phyloP scores from a whole-genome alignment of 148 eudicot species.

The Mesembryanthemum crystallinum region DNA sequence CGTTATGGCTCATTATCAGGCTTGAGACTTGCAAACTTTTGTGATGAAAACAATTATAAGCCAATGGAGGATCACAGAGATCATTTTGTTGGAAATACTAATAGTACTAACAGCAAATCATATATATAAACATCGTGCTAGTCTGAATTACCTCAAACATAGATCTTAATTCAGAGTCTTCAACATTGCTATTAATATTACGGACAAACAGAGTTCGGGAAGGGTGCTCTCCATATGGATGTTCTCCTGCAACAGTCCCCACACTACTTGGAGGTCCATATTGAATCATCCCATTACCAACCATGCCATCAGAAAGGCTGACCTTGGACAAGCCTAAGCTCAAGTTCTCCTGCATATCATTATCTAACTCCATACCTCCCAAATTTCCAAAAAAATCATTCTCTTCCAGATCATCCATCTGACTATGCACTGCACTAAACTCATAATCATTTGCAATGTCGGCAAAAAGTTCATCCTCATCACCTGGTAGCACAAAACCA shows the following conservation, averaged over 20 bases:
- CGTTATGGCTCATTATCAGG: not conserved
- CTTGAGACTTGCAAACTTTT: not conserved
- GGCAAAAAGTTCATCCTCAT: constrained; percentile 87
- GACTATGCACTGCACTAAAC: constrained; percentile 40
- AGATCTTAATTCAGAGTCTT: constrained; percentile 70
- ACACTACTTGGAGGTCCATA: constrained; percentile 47
- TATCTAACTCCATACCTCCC: constrained; percentile 87
- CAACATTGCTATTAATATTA: constrained; percentile 84
- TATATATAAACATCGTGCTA: not conserved
- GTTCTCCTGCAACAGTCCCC: constrained; percentile 78
- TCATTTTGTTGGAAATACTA: not conserved
- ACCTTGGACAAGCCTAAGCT: constrained; percentile 46
- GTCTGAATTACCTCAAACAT: constrained; percentile 73
- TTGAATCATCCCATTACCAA: constrained; percentile 49
- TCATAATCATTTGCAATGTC: constrained; percentile 70
- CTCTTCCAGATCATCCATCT: constrained; percentile 67
- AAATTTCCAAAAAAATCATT: constrained; percentile 77
- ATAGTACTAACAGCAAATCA: not conserved
- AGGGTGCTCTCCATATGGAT: constrained; percentile 86
- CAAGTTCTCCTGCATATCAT: constrained; percentile 50
- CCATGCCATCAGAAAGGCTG: constrained; percentile 56
- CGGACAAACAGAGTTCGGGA: constrained; percentile 90
- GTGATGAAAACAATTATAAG: not conserved
- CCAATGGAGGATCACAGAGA: not conserved
- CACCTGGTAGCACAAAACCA: constrained; percentile 73